Evolutionary conservation across 2,329 filamentous ascomycete genomes (phyloP).

Genomic region (Chrysoporthe deuterocubensis): DNA sequence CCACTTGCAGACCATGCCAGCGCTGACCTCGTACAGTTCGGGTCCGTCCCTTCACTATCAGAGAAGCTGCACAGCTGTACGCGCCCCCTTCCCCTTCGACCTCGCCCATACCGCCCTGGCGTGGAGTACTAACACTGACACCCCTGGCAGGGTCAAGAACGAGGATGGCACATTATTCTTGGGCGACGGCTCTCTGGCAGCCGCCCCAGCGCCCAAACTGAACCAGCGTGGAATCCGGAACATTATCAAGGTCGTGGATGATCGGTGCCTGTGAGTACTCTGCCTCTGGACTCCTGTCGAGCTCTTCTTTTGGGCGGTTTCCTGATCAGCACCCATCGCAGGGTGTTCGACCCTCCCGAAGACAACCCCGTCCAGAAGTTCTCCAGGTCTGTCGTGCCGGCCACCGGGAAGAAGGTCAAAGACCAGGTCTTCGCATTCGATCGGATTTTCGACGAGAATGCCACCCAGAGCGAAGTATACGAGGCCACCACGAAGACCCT

Average conservation of each 20-base stretch:
- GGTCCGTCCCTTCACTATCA: constrained; percentile 77
- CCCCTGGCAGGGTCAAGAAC: constrained; percentile 55
- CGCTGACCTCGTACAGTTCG: constrained; percentile 55
- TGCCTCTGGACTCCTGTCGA: not conserved
- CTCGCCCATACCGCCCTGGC: not conserved
- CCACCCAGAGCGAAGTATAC: constrained; percentile 90
- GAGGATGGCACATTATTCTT: constrained; percentile 92
- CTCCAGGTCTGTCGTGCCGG: constrained; percentile 76
- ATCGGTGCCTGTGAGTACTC: constrained; percentile 83
- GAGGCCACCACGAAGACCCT: constrained; percentile 87
- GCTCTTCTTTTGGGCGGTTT: not conserved
- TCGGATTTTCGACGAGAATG: constrained; percentile 94
- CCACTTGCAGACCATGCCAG: not conserved
- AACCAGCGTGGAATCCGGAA: constrained; percentile 84
- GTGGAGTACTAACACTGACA: constrained; percentile 12
- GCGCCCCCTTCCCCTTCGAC: constrained; percentile 31
- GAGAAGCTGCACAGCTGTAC: constrained; percentile 90
- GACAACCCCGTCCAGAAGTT: constrained; percentile 91
- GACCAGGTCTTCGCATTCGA: constrained; percentile 98
- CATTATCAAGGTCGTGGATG: constrained; percentile 95
- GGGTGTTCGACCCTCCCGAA: constrained; percentile 96
- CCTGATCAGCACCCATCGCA: constrained; percentile 42
- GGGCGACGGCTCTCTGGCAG: constrained; percentile 95
- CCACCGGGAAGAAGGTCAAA: constrained; percentile 86
- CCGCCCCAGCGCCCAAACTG: constrained; percentile 80